Base-by-base conservation (phyloP, 2,329 filamentous ascomycete genomes). In the Alternaria hordeiaustralica region DNA sequence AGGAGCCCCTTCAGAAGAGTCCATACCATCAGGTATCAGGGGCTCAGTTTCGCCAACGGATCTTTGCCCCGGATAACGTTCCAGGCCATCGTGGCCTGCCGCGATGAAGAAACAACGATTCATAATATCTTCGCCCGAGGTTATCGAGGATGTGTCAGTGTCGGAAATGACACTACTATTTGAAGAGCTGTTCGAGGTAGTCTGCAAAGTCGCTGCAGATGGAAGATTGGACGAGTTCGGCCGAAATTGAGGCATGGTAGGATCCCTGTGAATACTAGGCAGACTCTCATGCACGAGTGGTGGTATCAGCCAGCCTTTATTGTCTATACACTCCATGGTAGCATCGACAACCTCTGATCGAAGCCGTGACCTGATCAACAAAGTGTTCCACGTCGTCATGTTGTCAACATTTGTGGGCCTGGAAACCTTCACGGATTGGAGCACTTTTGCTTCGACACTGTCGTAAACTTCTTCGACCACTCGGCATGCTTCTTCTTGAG, bases 161-260 rank as follows among this genome's bases (percentile, higher is more conserved):
- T 65, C 53, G 33, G 61, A 60, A 43, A 21, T 36, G n/a, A n/a
- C 45, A 30, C 36, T 33, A 13, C 49, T 53, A n/a, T 43, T 28
- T 49, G 49, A 36, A 55, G 50, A 49, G 41, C 36, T 46, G 12
- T 33, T 13, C n/a, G 60, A 59, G 50, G 13, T 30, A 60, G n/a
- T 43, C n/a, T 41, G 50, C 6, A 41, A 30, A 18, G 23, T 33
- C 9, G 41, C 13, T 13, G 30, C 13, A 47, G 28, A 23, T 20
- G 58, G 20, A 44, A 64, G 23, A 20, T 61, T 63, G 6, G 68
- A 64, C 30, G 78, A 82, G 67, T 90, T 87, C n/a, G 89, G 89
- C 6, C 88, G 85, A 73, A 91, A 91, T 70, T 92, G 90, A 9
- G 90, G 90, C 77, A 92, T 82, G 0, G 89, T 92, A 8, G 87